Evolutionary conservation across 1,139 yeast genomes (phyloP).

Genomic region (Diutina siamensis): DNA sequence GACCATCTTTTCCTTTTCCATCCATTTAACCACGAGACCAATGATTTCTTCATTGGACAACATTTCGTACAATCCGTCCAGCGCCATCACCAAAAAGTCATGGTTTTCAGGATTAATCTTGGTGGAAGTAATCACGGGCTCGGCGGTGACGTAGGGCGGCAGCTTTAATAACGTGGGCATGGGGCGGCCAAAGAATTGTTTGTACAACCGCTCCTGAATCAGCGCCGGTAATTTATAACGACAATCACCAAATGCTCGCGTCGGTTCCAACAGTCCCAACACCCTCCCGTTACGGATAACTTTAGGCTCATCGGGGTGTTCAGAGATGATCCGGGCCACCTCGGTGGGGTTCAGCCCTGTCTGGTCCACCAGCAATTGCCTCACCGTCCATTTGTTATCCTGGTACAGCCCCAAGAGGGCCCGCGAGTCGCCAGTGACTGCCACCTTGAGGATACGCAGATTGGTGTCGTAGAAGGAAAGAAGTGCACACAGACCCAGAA

Average conservation of each 20-base stretch:
- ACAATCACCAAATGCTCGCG: constrained; percentile 96
- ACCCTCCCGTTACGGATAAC: constrained; percentile 83
- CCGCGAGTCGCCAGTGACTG: constrained; percentile 94
- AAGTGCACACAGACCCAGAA: constrained; percentile 91
- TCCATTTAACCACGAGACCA: constrained; percentile 89
- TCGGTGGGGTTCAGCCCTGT: constrained; percentile 89
- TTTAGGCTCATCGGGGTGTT: constrained; percentile 85
- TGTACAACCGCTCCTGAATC: constrained; percentile 62
- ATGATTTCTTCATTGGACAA: constrained; percentile 87
- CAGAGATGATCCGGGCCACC: constrained; percentile 69
- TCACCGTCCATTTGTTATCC: constrained; percentile 75
- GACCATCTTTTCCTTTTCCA: constrained; percentile 62
- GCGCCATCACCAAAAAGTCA: constrained; percentile 84
- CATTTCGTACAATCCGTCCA: constrained; percentile 92
- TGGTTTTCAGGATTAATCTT: constrained; percentile 60
- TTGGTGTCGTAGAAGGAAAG: constrained; percentile 77
- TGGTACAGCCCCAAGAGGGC: constrained; percentile 74
- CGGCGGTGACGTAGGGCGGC: constrained; percentile 97
- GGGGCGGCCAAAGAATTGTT: constrained; percentile 61
- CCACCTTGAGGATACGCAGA: constrained; percentile 65
- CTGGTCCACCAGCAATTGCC: constrained; percentile 81
- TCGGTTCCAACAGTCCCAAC: constrained; percentile 79
- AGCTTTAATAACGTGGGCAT: constrained; percentile 63
- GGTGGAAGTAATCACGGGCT: constrained; percentile 83
- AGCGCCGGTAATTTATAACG: constrained; percentile 71